These are phyloP conservation scores for Sphaerosporella brunnea DNA, from an alignment of 495 filamentous ascomycete genomes.

Conservation along the genomic window DNA sequence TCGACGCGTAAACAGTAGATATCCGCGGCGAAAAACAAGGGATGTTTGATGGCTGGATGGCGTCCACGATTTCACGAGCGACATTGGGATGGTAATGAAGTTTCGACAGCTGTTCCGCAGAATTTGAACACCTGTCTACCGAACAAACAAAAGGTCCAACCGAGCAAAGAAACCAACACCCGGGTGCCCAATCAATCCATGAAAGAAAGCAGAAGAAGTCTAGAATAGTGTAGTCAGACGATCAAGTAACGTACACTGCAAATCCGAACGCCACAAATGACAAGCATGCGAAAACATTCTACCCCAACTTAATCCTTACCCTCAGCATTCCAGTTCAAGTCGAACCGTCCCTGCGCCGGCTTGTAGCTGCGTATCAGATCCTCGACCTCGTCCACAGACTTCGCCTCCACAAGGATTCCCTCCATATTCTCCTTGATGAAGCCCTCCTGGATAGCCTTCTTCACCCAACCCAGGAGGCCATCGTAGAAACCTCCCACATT, in stretches of 20 bases:
- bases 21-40: neutral
- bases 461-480: slow-evolving; percentile 67
- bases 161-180: neutral
- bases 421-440: slow-evolving; percentile 54
- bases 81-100: neutral
- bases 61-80: neutral
- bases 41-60: too few species aligned
- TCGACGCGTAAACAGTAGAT: slow-evolving; percentile 4
- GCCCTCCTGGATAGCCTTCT: slow-evolving; percentile 53
- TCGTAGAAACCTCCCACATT: slow-evolving; percentile 88
- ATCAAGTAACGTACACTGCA: neutral
- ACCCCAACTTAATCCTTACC: neutral
- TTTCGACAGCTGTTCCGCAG: too few species aligned
- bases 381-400: slow-evolving; percentile 51
- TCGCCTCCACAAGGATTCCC: slow-evolving; percentile 61
- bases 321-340: slow-evolving; percentile 65
- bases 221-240: too few species aligned
- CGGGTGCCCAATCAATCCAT: too few species aligned
- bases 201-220: too few species aligned
- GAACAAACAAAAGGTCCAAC: neutral
- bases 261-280: too few species aligned
- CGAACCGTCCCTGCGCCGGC: slow-evolving; percentile 51
- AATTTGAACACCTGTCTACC: too few species aligned
- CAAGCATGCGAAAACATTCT: neutral
- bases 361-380: slow-evolving; percentile 54